phyloP scores from a whole-genome alignment of 805 yeast genomes.

The Allodekkera sacchari region DNA sequence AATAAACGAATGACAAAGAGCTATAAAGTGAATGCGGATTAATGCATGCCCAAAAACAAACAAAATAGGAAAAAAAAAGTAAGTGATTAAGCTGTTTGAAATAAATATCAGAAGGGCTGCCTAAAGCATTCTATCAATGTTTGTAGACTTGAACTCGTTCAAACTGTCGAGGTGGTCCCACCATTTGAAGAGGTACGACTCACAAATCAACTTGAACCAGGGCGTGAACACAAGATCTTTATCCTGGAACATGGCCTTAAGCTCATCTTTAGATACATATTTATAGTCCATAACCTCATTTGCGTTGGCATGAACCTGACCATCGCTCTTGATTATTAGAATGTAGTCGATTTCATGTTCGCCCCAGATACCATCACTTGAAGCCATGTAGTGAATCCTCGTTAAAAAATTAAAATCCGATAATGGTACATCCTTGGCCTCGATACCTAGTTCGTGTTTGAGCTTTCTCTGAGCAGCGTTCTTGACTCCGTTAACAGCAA shows the following conservation, averaged over 20 bases:
- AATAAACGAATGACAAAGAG: too few relatives aligned
- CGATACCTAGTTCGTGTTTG: slow-evolving; percentile 87
- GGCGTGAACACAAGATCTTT: slow-evolving; percentile 71
- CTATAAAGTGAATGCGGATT: too few relatives aligned
- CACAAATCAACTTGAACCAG: slow-evolving; percentile 96
- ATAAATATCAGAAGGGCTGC: too few relatives aligned
- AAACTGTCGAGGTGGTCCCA: slow-evolving; percentile 71
- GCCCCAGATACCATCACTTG: slow-evolving; percentile 79
- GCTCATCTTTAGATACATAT: slow-evolving; percentile 62
- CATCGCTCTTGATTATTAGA: slow-evolving; percentile 56
- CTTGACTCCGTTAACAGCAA: slow-evolving; percentile 70
- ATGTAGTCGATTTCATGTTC: slow-evolving; percentile 98
- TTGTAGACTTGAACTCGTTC: slow-evolving; percentile 37
- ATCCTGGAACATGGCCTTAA: slow-evolving; percentile 72
- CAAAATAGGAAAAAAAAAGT: too few relatives aligned
- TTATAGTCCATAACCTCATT: slow-evolving; percentile 81
- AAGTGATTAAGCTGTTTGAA: too few relatives aligned
- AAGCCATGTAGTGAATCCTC: slow-evolving; percentile 91
- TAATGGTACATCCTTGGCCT: slow-evolving; percentile 44
- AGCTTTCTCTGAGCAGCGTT: slow-evolving; percentile 88
- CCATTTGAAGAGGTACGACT: slow-evolving; percentile 86
- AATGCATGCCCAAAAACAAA: too few relatives aligned
- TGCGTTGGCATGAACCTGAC: slow-evolving; percentile 43
- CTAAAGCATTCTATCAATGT: slow-evolving; percentile 41
- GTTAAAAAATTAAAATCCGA: slow-evolving; percentile 76